These are phyloP conservation scores for Ceratocystiopsis sp. DNA, from an alignment of 2,329 filamentous ascomycete genomes.

Conservation along the genomic window DNA sequence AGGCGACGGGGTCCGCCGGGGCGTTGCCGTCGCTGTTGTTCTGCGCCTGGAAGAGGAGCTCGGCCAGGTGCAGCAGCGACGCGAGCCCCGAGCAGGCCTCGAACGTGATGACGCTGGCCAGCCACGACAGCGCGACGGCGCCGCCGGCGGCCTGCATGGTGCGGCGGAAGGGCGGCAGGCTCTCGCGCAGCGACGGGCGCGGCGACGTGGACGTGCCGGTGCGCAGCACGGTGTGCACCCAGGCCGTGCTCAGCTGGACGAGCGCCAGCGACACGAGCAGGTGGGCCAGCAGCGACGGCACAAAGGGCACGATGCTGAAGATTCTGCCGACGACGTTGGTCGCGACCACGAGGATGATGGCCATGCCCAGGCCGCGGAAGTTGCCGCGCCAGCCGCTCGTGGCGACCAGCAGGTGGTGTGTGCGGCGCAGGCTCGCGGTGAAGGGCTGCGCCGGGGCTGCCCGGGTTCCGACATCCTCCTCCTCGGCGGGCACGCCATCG, in stretches of 20 bases:
- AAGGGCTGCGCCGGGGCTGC: slow-evolving; percentile 22
- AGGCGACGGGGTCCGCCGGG: not conserved
- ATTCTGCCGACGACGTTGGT: slow-evolving; percentile 22
- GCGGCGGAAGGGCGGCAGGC: slow-evolving; percentile 47
- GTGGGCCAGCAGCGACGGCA: slow-evolving; percentile 21
- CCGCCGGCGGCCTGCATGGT: slow-evolving; percentile 51
- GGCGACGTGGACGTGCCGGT: slow-evolving; percentile 39
- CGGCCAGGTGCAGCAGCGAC: slow-evolving; percentile 28
- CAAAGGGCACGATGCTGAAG: slow-evolving; percentile 23
- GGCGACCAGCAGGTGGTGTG: slow-evolving; percentile 37
- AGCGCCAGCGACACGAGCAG: slow-evolving; percentile 42
- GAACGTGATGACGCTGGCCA: slow-evolving; percentile 33
- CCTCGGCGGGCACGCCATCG: slow-evolving; percentile 6
- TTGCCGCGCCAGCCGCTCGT: slow-evolving; percentile 46
- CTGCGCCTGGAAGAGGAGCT: slow-evolving; percentile 11
- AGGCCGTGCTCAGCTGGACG: slow-evolving; percentile 54
- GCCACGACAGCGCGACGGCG: slow-evolving; percentile 47
- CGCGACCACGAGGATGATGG: slow-evolving; percentile 21
- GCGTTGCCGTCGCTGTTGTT: too few relatives aligned
- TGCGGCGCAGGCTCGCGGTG: slow-evolving; percentile 34
- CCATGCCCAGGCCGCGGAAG: slow-evolving; percentile 50
- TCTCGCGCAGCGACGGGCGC: slow-evolving; percentile 41
- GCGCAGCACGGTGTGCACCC: slow-evolving; percentile 69
- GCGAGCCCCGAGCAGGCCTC: slow-evolving; percentile 30
- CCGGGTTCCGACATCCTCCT: slow-evolving; percentile 17